Evolutionary conservation across 441 rosid species (phyloP), one percentile per base, ranked within the genome.

Genomic region (Erodium moschatum): DNA sequence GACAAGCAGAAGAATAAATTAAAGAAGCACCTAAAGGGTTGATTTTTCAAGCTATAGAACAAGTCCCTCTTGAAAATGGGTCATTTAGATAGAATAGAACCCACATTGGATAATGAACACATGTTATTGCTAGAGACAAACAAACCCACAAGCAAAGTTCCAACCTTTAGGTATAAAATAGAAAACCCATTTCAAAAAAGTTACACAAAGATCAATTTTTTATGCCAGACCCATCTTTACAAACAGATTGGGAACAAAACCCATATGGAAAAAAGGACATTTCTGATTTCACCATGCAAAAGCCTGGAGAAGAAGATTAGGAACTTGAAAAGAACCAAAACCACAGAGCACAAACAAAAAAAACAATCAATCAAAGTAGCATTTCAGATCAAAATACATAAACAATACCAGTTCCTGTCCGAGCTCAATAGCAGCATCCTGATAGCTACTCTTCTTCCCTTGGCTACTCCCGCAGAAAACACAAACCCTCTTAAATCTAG

Each of bases 381-480:
- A 50, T 33, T n/a, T 46, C 24, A 73, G 29, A 9, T 35, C 62
- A 73, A 69, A 35, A 64, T 33, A 54, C 40, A 66, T 31, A 52
- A 29, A 67, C 33, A 33, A 56, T 85, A 93, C 98, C 97, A 93
- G 82, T 82, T 93, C 98, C 46, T 82, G 84, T 77, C 90, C 98
- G 70, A 93, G 98, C 74, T 93, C 96, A 81, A 87, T 81, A 69
- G 98, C 98, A 80, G 98, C 96, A 81, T 85, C 97, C 80, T 93
- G 96, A 74, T 93, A 93, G 79, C 89, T 91, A 67, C 82, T 88
- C 81, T 90, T 93, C 84, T 88, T 93, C 70, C 98, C 98, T 66
- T 85, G 91, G 81, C 97, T 93, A 74, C 98, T 90, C 68, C 98
- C 98, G 77, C 98, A 93, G 73, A 93, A 93, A 67, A 93, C 98